A percentile compares a stretch with the other conserved stretches of the same genome.
Evolutionary conservation across 1,139 yeast genomes (phyloP).

Genomic region (Pichia sp.): DNA sequence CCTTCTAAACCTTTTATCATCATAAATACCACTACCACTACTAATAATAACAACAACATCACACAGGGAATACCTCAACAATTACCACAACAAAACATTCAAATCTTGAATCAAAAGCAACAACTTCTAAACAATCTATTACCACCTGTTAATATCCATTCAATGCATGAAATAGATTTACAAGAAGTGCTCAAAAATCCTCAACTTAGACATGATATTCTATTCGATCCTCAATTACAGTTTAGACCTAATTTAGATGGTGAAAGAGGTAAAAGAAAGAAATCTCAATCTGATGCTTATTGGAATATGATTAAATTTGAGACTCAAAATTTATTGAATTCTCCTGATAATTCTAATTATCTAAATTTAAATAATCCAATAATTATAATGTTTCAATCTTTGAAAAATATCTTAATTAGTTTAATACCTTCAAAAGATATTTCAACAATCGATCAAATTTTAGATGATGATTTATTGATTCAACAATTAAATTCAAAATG

Average conservation of each 20-base stretch:
- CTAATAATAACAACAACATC: slow-evolving; percentile 13
- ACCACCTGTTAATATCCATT: slow-evolving; percentile 87
- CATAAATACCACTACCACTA: not conserved
- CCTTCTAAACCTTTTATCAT: slow-evolving; percentile 27
- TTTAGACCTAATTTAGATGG: slow-evolving; percentile 90
- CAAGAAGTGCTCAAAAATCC: slow-evolving; percentile 89
- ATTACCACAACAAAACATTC: slow-evolving; percentile 1
- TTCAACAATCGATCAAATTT: slow-evolving; percentile 57
- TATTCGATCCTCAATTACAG: slow-evolving; percentile 88
- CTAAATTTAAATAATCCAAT: slow-evolving; percentile 37
- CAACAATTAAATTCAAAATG: slow-evolving; percentile 69
- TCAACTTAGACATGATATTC: slow-evolving; percentile 84
- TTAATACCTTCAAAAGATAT: slow-evolving; percentile 77
- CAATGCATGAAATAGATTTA: slow-evolving; percentile 78
- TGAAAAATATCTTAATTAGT: slow-evolving; percentile 68
- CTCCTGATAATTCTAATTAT: slow-evolving; percentile 14
- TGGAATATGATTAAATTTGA: slow-evolving; percentile 75
- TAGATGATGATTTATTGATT: slow-evolving; percentile 69
- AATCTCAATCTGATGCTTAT: slow-evolving; percentile 66
- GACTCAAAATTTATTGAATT: slow-evolving; percentile 15
- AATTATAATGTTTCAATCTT: slow-evolving; percentile 57
- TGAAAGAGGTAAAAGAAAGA: slow-evolving; percentile 77
- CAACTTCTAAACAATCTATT: slow-evolving; percentile 23
- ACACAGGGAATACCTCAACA: too few species aligned
- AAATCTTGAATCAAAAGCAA: slow-evolving; percentile 9